Conservation (phyloP, 345 rosid genomes). For the Balakata baccata region DNA sequence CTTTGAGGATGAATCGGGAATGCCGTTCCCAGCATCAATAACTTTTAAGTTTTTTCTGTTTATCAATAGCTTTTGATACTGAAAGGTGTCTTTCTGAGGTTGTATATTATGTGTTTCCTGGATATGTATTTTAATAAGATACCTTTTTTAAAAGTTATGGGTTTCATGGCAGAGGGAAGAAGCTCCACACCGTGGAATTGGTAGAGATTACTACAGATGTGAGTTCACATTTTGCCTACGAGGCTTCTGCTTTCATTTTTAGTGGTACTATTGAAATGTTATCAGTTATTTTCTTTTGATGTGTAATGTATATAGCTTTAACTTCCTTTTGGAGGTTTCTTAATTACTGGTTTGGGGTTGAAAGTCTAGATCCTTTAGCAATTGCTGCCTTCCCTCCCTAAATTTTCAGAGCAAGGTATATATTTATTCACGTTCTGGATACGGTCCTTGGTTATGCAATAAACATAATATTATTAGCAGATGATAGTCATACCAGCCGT, state of each 20-base stretch:
- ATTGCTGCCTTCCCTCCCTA: too few relatives aligned
- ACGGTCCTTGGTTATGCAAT: too few relatives aligned
- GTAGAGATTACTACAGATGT: conserved; percentile 13
- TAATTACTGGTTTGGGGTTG: background rate
- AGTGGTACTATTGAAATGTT: background rate
- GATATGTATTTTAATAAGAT: background rate
- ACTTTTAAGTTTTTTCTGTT: background rate
- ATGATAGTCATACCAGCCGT: too few relatives aligned
- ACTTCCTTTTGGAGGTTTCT: background rate
- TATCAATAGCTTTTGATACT: background rate
- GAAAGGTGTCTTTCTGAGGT: background rate
- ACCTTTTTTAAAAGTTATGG: background rate
- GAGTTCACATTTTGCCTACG: background rate
- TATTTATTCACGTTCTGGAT: too few relatives aligned
- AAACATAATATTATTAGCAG: too few relatives aligned
- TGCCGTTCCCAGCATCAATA: background rate
- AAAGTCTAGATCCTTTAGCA: too few relatives aligned
- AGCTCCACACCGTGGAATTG: conserved; percentile 6
- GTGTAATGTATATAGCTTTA: too few relatives aligned
- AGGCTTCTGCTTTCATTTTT: background rate
- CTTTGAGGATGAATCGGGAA: too few relatives aligned
- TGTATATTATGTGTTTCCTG: background rate
- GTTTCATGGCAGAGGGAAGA: conserved; percentile 14
- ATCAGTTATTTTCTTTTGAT: too few relatives aligned
- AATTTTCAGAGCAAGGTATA: too few relatives aligned